phyloP scores from a whole-genome alignment of 148 eudicot genomes.

The Linanthus parryae region DNA sequence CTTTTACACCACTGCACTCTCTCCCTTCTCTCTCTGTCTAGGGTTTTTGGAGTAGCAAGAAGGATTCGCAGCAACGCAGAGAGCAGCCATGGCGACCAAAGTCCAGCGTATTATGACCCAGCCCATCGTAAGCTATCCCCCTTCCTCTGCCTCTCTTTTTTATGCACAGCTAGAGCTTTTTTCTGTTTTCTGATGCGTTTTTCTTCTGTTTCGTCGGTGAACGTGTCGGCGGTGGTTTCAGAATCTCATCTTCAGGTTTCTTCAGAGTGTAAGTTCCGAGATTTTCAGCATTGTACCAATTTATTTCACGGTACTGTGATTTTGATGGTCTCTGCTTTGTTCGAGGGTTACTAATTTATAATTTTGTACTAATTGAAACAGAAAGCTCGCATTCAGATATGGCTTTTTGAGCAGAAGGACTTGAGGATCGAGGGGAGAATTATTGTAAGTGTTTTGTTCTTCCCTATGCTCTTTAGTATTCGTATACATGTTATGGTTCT shows the following conservation, averaged over 20 bases:
- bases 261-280: conserved; percentile 60
- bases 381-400: conserved; percentile 96
- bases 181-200: neutral
- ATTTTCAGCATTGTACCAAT: no score
- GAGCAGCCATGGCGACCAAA: conserved; percentile 57
- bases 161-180: neutral
- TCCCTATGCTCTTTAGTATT: no score
- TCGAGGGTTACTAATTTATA: neutral
- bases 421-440: conserved; percentile 91
- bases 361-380: conserved; percentile 12
- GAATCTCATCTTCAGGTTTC: conserved; percentile 58
- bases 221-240: conserved; percentile 9
- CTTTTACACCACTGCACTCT: no score
- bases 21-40: no score
- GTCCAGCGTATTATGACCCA: conserved; percentile 62
- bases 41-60: no score
- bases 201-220: neutral
- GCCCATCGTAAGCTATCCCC: conserved; percentile 34
- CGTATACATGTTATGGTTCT: no score
- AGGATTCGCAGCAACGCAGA: no score
- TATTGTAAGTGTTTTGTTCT: conserved; percentile 74
- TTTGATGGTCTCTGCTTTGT: no score
- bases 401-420: conserved; percentile 98
- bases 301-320: no score
- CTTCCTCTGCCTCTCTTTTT: neutral